Evolutionary conservation across 2,329 filamentous ascomycete genomes (phyloP).

Genomic region (Phialophora tarda): DNA sequence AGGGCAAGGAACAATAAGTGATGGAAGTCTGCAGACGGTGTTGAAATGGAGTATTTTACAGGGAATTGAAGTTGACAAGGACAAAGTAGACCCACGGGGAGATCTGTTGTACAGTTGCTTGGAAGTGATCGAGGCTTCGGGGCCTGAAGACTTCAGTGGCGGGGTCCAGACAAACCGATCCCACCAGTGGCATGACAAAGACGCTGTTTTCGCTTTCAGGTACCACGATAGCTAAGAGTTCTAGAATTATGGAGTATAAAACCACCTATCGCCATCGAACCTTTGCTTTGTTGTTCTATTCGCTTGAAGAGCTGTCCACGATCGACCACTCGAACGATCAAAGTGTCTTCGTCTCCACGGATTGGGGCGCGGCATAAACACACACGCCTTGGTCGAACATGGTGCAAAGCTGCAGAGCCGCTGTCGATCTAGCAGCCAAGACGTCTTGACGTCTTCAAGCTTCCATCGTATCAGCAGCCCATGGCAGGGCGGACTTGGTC

Average conservation of each 20-base stretch:
- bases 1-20: background rate
- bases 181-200: conserved; percentile 13
- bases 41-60: background rate
- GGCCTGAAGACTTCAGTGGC: conserved; percentile 15
- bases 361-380: background rate
- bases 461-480: background rate
- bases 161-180: conserved; percentile 8
- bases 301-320: background rate
- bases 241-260: conserved; percentile 7
- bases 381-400: background rate
- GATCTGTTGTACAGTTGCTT: conserved; percentile 1
- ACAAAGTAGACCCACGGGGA: conserved; percentile 8
- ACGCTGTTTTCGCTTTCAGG: background rate
- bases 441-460: conserved; percentile 4
- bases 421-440: background rate
- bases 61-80: background rate
- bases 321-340: background rate
- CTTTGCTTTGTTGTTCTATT: background rate
- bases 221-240: background rate
- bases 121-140: conserved; percentile 15
- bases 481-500: background rate
- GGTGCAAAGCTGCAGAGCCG: background rate
- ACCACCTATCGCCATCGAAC: background rate
- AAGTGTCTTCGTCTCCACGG: background rate
- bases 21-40: background rate